phyloP scores from a whole-genome alignment of 1,284 basidiomycete genomes.

The Coniferiporia sulphurascens region DNA sequence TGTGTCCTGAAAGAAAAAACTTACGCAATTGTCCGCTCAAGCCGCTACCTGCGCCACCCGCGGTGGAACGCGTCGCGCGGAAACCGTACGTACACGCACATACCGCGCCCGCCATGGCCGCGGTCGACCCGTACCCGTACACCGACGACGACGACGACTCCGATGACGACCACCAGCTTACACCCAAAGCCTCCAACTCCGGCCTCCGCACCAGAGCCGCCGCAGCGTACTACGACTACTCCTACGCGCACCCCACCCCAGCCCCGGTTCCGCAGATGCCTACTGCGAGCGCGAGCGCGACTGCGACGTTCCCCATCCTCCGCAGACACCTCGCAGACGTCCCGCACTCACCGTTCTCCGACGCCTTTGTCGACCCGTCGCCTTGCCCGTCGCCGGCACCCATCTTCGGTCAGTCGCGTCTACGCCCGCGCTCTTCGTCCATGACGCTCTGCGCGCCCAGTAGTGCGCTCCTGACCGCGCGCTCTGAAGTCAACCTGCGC shows the following conservation, averaged over 20 bases:
- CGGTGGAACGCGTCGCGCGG: no score
- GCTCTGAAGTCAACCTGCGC: conserved; percentile 1
- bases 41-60: neutral
- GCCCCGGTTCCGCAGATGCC: neutral
- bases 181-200: neutral
- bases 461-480: neutral
- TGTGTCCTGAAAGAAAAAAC: neutral
- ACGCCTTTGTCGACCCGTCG: neutral
- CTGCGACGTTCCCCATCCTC: neutral
- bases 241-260: neutral
- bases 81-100: no score
- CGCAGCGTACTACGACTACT: neutral
- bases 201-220: conserved; percentile 1
- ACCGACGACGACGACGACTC: neutral
- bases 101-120: neutral
- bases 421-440: conserved; percentile 5
- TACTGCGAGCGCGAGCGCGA: neutral
- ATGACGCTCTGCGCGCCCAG: neutral
- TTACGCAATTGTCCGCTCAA: neutral
- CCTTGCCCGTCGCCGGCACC: neutral
- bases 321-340: conserved; percentile 8
- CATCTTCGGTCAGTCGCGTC: neutral
- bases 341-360: conserved; percentile 3
- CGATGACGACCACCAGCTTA: conserved; percentile 10
- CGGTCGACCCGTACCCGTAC: neutral